phyloP scores from a whole-genome alignment of 2,329 filamentous ascomycete species.

The Paramyrothecium sp. region DNA sequence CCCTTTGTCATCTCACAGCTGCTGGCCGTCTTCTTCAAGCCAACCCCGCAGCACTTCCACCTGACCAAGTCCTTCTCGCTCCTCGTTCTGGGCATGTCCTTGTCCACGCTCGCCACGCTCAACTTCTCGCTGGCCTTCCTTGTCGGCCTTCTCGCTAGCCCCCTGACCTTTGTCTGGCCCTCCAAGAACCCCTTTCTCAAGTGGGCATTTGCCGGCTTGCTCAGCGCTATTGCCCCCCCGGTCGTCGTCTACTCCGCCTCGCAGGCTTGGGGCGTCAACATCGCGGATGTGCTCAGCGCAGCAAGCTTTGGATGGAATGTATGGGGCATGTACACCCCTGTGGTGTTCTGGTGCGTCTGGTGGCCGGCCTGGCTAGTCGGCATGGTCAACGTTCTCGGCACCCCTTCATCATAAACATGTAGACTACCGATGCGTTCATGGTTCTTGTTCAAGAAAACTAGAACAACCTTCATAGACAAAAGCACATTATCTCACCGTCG shows the following conservation, averaged over 20 bases:
- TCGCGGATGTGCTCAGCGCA: conserved; percentile 63
- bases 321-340: conserved; percentile 84
- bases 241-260: conserved; percentile 51
- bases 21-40: conserved; percentile 49
- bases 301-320: conserved; percentile 88
- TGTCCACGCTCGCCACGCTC: conserved; percentile 88
- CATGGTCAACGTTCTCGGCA: conserved; percentile 51
- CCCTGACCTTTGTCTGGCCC: conserved; percentile 71
- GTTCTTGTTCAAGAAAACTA: not conserved
- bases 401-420: conserved; percentile 12
- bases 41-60: conserved; percentile 68
- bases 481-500: not conserved
- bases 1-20: conserved; percentile 56
- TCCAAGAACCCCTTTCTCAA: conserved; percentile 36
- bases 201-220: conserved; percentile 44
- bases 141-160: conserved; percentile 74
- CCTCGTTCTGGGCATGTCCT: conserved; percentile 86
- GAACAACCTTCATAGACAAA: too few species aligned
- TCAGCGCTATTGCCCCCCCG: conserved; percentile 63
- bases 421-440: not conserved
- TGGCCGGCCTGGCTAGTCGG: conserved; percentile 86
- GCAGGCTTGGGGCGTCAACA: conserved; percentile 31
- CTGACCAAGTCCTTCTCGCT: conserved; percentile 89
- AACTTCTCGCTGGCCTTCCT: conserved; percentile 93
- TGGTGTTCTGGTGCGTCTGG: conserved; percentile 94